Conservation (phyloP, 1,284 basidiomycete species). For the Neolentinus lepideus region DNA sequence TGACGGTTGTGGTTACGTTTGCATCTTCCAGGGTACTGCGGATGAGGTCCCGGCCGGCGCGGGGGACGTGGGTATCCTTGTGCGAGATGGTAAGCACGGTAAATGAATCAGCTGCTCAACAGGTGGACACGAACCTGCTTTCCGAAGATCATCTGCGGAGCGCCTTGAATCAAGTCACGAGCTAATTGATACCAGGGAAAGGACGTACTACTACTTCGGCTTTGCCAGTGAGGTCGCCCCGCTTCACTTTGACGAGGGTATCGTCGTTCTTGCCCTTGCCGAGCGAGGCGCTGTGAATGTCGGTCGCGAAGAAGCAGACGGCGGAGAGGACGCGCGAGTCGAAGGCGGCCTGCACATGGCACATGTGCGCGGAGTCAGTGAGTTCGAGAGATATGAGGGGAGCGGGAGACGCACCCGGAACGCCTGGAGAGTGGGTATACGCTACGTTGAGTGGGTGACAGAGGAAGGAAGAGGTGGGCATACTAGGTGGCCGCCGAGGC, state of each 20-base stretch:
- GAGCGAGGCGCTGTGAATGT: constrained; percentile 79
- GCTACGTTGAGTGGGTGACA: background rate
- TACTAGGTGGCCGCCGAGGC: constrained; percentile 79
- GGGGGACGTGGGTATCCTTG: constrained; percentile 85
- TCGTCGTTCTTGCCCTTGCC: constrained; percentile 83
- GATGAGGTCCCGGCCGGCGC: constrained; percentile 77
- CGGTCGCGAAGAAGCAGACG: constrained; percentile 92
- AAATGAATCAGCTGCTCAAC: background rate
- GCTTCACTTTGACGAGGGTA: constrained; percentile 60
- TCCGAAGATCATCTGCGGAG: constrained; percentile 80
- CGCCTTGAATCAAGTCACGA: background rate
- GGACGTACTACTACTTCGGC: constrained; percentile 74
- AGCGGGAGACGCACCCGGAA: constrained; percentile 35
- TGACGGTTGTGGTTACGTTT: constrained; percentile 60
- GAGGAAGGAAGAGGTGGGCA: constrained; percentile 15
- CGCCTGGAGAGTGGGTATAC: constrained; percentile 29
- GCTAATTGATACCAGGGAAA: background rate
- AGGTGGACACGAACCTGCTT: constrained; percentile 59
- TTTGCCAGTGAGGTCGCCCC: constrained; percentile 69
- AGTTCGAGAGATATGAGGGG: background rate
- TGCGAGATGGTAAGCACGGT: background rate
- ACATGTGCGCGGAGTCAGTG: background rate
- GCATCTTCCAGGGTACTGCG: constrained; percentile 77
- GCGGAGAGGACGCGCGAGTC: constrained; percentile 77
- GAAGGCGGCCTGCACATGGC: constrained; percentile 67